Evolutionary conservation across 192 early-diverging fungal species (phyloP), one percentile per base, ranked within the genome.

Genomic region (Radiomyces spectabilis): DNA sequence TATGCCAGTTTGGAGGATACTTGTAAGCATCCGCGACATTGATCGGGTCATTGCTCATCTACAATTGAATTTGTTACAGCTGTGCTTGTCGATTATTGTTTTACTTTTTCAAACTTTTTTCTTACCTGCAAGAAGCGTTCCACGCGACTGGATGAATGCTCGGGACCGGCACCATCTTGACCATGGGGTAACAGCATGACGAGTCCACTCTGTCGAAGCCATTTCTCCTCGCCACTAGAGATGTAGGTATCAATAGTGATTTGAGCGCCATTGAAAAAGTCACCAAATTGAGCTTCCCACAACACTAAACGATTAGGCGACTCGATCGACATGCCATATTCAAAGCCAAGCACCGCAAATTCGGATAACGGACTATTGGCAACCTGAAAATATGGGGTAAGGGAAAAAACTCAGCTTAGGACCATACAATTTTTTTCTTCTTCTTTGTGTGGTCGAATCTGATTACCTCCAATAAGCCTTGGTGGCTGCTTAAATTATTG

Each of bases 211-310:
- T 95, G 92, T 51, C 91, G 75, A 53, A 98, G 73, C 95, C 95
- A 98, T 71, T 98, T 98, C 46, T 85, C 67, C 66, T 98, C 94
- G 30, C 93, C 90, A 46, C 80, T 86, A 4, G 84, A 63, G 22
- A 98, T 61, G 67, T 86, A 96, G 10, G 92, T 94, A 71, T 98
- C 95, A 56, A 96, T 87, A 18, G 93, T 89, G 34, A 96, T 91
- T 62, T 98, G 93, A 0, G 93, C 93, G 30, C 88, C 88, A 64
- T 96, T 96, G 80, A 91, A 91, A 63, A 98, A 98, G 68, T 98
- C 95, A 49, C 95, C 95, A 69, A 97, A 98, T 73, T 98, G 95
- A 1, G 93, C 93, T 63, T 96, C 95, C 95, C 95, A 98, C 38
- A 98, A 89, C 39, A 82, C 82, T n/a, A 98, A 71, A 5, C 79